A percentile compares a stretch with the other conserved stretches of the same genome.
These are phyloP conservation scores for Speleostelium caveatum DNA, from an alignment of 78 protist genomes.

Conservation along the genomic window DNA sequence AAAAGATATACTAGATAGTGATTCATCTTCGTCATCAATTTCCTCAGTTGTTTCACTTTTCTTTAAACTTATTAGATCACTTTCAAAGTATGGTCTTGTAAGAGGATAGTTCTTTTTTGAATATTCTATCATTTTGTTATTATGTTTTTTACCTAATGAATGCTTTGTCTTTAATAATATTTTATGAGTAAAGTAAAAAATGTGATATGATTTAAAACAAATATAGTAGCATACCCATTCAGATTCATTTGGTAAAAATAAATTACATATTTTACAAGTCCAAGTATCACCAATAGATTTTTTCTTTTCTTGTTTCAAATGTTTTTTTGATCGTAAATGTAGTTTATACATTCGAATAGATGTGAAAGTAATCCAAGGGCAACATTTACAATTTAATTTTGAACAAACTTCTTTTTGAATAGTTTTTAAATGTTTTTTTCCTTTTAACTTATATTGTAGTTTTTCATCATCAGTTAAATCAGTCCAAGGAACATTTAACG, in stretches of 20 bases:
- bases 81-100: slow-evolving; percentile 33
- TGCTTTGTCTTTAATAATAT: slow-evolving; percentile 13
- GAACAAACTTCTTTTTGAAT: slow-evolving; percentile 31
- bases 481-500: neutral
- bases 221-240: slow-evolving; percentile 28
- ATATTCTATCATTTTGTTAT: neutral
- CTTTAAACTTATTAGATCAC: slow-evolving; percentile 6
- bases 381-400: slow-evolving; percentile 9
- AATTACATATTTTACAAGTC: slow-evolving; percentile 31
- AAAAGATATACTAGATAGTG: neutral
- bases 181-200: neutral
- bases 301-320: neutral
- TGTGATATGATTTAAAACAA: neutral
- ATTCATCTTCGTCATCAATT: slow-evolving; percentile 36
- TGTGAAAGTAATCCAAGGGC: slow-evolving; percentile 12
- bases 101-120: slow-evolving; percentile 10
- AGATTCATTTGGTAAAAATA: slow-evolving; percentile 43
- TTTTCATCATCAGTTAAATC: slow-evolving; percentile 6
- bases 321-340: slow-evolving; percentile 13
- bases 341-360: slow-evolving; percentile 10
- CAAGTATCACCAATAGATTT: slow-evolving; percentile 10
- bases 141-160: slow-evolving; percentile 41
- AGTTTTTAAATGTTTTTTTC: slow-evolving; percentile 9
- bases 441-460: neutral
- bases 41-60: slow-evolving; percentile 40